Base-by-base conservation (phyloP, 805 yeast species). In the Candida ficus region DNA sequence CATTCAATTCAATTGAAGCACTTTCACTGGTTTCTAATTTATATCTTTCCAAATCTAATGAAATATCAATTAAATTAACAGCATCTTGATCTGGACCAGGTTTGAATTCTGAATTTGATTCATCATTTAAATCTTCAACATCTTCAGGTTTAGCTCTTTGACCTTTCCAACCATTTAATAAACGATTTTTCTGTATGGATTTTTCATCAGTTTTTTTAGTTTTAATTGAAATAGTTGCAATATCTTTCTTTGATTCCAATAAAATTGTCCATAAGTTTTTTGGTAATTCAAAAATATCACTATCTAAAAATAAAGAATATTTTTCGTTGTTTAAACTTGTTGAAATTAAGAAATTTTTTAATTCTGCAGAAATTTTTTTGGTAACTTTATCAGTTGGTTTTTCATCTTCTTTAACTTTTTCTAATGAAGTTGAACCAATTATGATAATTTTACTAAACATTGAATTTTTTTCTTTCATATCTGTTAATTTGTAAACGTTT, bases 291-390 rank as follows among this genome's bases (percentile, higher is more conserved):
- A n/a, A 37, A 22, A 64, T 46, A 38, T 63, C 66, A 7, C 58
- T 53, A 36, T 64, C 66, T 12, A 64, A 19, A 29, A 56, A 64
- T 12, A 64, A 36, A 0, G 62, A 47, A 36, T 55, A 46, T 34
- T 50, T 48, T 38, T 64, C 68, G 28, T 49, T 41, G 9, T 36
- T 49, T 10, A 63, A 39, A 9, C 57, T 52, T 5, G 14, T 44
- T 2, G 45, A 29, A 4, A 54, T 32, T 4, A 58, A 39, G 45
- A 55, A 58, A 32, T 58, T 58, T 23, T 61, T 41, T 38, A 52
- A 42, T 30, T 49, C 45, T 7, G 62, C 54, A 4, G 56, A 39
- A 0, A 45, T 35, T 22, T 52, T 52, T 33, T 61, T 46, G n/a
- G n/a, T n/a, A n/a, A n/a, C n/a, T n/a, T n/a, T n/a, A n/a, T n/a